Base-by-base conservation (phyloP, 1,284 basidiomycete species). In the Cryptococcus wingfieldii region DNA sequence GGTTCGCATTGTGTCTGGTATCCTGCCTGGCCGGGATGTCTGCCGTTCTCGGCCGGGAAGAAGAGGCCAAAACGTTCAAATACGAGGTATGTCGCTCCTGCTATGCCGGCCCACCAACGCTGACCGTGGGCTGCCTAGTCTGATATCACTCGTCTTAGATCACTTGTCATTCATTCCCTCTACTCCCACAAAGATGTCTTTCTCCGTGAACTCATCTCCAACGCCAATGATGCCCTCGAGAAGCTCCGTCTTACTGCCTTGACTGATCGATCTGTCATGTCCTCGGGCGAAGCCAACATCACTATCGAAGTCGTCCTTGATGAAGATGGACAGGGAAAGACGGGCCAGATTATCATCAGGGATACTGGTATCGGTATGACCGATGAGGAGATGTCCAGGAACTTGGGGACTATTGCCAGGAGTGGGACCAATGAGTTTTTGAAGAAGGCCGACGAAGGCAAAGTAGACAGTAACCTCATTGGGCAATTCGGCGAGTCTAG, bases 331-430 rank as follows among this genome's bases (percentile, higher is more conserved):
- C 83, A 85, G 62, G 88, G 85, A 10, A 77, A 79, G 41, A 83
- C 83, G n/a, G 88, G 86, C 13, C 80, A 83, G 43, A 79, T 96
- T 44, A 79, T 92, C 54, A 89, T 96, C 62, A 80, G 86, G 56
- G 93, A 97, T 69, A 92, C 89, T 37, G 93, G 93, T 60, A 90
- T 96, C 70, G 93, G 93, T 39, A 96, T 96, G 92, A 87, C 83
- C 25, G 83, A 86, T 43, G 88, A 91, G 38, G 92, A 96, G 64
- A 79, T 97, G 58, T 82, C 67, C 1, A 72, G 62, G 51, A 80
- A 81, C 60, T 63, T 92, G 81, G 93, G 93, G 46, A 97, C 91
- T 3, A 83, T 97, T 47, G 93, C 93, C 7, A 90, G 94, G 72
- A 93, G 90, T 46, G 94, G 94, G 47, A 97, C 93, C 3, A 86